Evolutionary conservation across 2,329 filamentous ascomycete genomes (phyloP), one percentile per base, ranked within the genome.

Genomic region (Neofusicoccum ribis): DNA sequence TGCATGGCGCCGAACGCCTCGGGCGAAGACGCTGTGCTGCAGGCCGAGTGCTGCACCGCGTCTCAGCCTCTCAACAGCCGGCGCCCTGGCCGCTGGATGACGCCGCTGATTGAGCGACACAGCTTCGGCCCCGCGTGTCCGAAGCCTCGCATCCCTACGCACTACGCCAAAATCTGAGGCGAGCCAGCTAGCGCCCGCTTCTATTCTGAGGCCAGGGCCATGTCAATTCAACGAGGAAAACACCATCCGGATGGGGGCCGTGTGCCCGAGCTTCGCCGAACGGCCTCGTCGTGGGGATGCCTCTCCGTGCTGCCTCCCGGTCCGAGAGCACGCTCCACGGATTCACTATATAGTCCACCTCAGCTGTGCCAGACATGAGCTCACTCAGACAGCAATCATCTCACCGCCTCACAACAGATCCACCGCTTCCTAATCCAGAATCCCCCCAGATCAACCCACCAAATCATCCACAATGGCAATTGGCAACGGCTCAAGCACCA

Each of bases 391-490:
- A 36, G 27, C 56, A 60, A 36, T 46, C 56, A 20, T 37, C 56
- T 47, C 56, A 39, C 14, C 52, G 36, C 44, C 12, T 31, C n/a
- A 23, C 27, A 39, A 36, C 17, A 23, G 44, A 37, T 43, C 52
- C 23, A 34, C 36, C 20, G 20, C 31, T 17, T 34, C 20, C n/a
- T 27, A 27, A 44, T 47, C 44, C 51, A 46, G n/a, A 47, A 27
- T 27, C n/a, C 51, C 14, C 11, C 49, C 41, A 34, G 23, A 8
- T 14, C 51, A 31, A 15, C 36, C 63, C 59, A 66, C 37, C 56
- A 61, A 62, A 63, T 66, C 27, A 72, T 68, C 69, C 72, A 74
- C 68, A 78, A 79, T 78, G 76, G 72, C 77, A 65, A 68, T 71
- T 67, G 68, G 65, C 59, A 67, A 66, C 60, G 62, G 27, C 17